phyloP scores from a whole-genome alignment of 495 filamentous ascomycete species.

The Neurospora sp. region DNA sequence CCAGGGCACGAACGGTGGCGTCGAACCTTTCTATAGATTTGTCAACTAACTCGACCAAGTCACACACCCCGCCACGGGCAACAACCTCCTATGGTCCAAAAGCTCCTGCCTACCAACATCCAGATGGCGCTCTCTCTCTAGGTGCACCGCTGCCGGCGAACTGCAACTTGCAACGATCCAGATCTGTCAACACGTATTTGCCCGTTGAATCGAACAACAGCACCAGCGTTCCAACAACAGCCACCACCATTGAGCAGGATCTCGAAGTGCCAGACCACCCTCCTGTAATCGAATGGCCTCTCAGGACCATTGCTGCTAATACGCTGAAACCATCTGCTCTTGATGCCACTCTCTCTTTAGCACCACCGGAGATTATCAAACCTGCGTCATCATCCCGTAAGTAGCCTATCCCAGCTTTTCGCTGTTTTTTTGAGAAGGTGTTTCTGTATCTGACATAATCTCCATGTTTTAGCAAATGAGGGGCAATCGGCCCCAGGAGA shows the following conservation, averaged over 20 bases:
- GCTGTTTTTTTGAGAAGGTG: background rate
- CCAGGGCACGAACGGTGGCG: background rate
- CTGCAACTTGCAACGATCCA: slow-evolving; percentile 1
- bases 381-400: background rate
- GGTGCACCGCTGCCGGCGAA: background rate
- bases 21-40: background rate
- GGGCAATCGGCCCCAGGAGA: background rate
- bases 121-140: background rate
- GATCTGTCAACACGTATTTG: slow-evolving; percentile 16
- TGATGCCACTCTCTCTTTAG: background rate
- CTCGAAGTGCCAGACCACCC: background rate
- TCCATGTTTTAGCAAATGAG: background rate
- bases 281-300: background rate
- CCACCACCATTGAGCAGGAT: background rate
- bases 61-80: background rate
- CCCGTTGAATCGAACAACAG: background rate
- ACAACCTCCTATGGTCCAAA: background rate
- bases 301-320: background rate
- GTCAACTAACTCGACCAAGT: background rate
- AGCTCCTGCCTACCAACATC: background rate
- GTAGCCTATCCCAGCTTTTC: background rate
- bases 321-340: background rate
- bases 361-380: background rate
- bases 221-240: background rate
- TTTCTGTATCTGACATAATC: background rate